Evolutionary conservation across 1,139 yeast species (phyloP).

Genomic region (Diutina rugosa): DNA sequence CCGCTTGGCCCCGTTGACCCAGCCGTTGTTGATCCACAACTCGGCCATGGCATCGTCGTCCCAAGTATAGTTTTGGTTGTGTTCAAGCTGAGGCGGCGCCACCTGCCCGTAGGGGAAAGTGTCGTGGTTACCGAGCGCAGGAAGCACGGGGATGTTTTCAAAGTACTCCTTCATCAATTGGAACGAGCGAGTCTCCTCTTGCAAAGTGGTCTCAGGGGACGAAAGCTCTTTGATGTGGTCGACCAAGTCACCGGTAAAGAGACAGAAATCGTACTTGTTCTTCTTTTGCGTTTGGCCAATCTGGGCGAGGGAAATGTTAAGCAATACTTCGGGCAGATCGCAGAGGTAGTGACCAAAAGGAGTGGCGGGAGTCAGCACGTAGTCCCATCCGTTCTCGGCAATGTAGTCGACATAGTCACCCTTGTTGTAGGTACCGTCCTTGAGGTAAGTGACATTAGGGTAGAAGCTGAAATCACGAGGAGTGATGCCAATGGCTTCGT

Average conservation of each 20-base stretch:
- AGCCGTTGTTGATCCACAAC: conserved; percentile 34
- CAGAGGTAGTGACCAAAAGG: conserved; percentile 49
- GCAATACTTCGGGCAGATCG: conserved; percentile 49
- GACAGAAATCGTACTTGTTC: conserved; percentile 38
- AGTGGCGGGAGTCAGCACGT: conserved; percentile 39
- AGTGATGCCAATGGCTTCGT: conserved; percentile 1
- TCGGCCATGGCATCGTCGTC: conserved; percentile 49
- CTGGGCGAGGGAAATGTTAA: conserved; percentile 41
- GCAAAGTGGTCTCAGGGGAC: conserved; percentile 34
- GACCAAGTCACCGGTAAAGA: conserved; percentile 62
- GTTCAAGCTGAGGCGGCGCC: conserved; percentile 34
- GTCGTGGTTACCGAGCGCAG: conserved; percentile 63
- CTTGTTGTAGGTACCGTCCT: conserved; percentile 17
- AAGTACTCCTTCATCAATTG: conserved; percentile 42
- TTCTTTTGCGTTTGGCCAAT: conserved; percentile 19
- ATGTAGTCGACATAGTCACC: conserved; percentile 30
- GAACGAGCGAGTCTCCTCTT: conserved; percentile 40
- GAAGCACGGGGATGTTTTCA: conserved; percentile 43
- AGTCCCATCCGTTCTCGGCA: conserved; percentile 23
- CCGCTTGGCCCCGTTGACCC: conserved; percentile 22
- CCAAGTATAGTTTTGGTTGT: conserved; percentile 34
- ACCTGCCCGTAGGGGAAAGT: conserved; percentile 62
- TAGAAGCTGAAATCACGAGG: conserved; percentile 14
- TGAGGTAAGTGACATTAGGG: conserved; percentile 25
- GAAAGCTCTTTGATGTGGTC: conserved; percentile 42